phyloP scores from a whole-genome alignment of 768 basidiomycete genomes.

The Vishniacozyma victoriae region DNA sequence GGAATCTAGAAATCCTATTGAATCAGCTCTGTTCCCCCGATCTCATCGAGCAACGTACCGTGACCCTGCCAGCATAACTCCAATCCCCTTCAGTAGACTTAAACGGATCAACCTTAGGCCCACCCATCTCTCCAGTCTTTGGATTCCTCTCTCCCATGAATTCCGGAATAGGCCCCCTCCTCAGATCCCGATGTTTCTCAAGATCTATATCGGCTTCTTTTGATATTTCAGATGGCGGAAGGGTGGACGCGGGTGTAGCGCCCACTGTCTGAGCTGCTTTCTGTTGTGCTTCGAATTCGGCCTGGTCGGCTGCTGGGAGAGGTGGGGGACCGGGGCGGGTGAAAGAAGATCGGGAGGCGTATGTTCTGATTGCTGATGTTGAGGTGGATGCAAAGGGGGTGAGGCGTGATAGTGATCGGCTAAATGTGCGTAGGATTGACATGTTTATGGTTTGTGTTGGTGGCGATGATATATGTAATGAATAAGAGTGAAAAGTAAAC shows the following conservation, averaged over 20 bases:
- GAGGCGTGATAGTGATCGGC: not conserved
- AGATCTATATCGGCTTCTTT: conserved; percentile 1
- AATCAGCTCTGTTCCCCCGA: too few relatives aligned
- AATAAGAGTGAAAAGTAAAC: too few relatives aligned
- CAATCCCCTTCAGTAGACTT: conserved; percentile 40
- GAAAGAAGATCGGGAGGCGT: conserved; percentile 14
- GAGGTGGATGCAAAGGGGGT: not conserved
- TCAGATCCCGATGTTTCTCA: conserved; percentile 36
- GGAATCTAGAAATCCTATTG: too few relatives aligned
- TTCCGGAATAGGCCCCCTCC: conserved; percentile 32
- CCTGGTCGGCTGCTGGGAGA: conserved; percentile 38
- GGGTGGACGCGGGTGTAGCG: conserved; percentile 20
- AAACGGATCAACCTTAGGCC: conserved; percentile 46
- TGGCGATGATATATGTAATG: too few relatives aligned
- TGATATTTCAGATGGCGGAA: conserved; percentile 13
- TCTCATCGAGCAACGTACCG: conserved; percentile 39
- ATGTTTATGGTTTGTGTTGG: not conserved
- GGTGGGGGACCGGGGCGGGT: conserved; percentile 37
- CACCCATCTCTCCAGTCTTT: conserved; percentile 41
- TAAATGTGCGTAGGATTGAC: not conserved
- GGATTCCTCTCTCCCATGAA: conserved; percentile 45
- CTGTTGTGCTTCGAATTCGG: conserved; percentile 40
- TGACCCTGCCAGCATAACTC: conserved; percentile 44
- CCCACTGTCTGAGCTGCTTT: conserved; percentile 27
- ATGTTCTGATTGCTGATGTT: not conserved